Conservation (phyloP, 2,329 filamentous ascomycete species). For the Boeremia lycopersici region DNA sequence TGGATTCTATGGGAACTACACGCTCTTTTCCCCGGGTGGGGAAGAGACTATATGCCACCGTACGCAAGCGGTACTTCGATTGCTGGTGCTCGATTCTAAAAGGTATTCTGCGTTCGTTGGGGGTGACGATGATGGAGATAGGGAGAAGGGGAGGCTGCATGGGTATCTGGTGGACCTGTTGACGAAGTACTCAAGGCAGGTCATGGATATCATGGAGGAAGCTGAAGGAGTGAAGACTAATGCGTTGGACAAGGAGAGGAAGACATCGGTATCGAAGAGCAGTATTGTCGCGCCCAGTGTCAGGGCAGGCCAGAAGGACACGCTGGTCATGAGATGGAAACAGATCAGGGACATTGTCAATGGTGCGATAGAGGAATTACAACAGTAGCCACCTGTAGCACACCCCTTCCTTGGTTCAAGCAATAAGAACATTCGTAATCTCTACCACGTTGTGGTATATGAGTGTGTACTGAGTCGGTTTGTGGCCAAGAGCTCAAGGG, state of each 20-base stretch:
- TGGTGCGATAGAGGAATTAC: constrained; percentile 18
- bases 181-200: constrained; percentile 36
- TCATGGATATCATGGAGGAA: constrained; percentile 37
- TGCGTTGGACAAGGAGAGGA: constrained; percentile 16
- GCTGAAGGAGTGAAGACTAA: constrained; percentile 31
- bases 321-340: constrained; percentile 43
- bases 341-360: constrained; percentile 43
- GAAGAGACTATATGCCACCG: constrained; percentile 50
- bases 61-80: constrained; percentile 53
- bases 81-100: constrained; percentile 37
- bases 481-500: too few relatives aligned
- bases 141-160: constrained; percentile 46
- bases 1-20: constrained; percentile 49
- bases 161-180: constrained; percentile 44
- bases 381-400: neutral
- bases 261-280: neutral
- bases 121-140: constrained; percentile 40
- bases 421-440: too few relatives aligned
- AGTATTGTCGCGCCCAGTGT: neutral
- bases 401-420: neutral
- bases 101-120: constrained; percentile 40
- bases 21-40: constrained; percentile 25
- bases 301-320: constrained; percentile 29
- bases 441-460: too few relatives aligned
- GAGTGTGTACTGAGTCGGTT: too few relatives aligned